Conservation (phyloP, 2,329 filamentous ascomycete genomes). For the Cytospora schulzeri region DNA sequence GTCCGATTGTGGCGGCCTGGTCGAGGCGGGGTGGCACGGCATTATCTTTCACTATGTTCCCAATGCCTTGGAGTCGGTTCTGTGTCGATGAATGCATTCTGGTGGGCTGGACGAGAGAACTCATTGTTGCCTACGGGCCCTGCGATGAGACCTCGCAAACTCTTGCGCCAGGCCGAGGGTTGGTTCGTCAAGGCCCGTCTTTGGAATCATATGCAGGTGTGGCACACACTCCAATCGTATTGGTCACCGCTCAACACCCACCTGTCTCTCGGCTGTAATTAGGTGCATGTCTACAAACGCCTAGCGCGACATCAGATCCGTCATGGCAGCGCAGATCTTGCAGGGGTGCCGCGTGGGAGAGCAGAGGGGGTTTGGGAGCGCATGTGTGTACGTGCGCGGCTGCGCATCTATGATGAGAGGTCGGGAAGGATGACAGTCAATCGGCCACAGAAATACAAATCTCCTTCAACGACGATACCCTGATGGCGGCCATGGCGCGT, state of each 20-base stretch:
- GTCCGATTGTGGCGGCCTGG: constrained; percentile 16
- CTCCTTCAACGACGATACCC: not conserved
- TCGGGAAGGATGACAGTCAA: not conserved
- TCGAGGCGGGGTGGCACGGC: constrained; percentile 9
- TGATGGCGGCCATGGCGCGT: not conserved
- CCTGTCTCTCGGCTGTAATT: not conserved
- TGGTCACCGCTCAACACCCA: constrained; percentile 3
- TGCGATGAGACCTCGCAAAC: constrained; percentile 22
- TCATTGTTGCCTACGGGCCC: not conserved
- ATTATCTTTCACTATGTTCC: not conserved
- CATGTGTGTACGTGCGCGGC: not conserved
- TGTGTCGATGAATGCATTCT: not conserved
- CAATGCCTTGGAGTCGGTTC: constrained; percentile 13
- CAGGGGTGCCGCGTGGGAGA: constrained; percentile 5
- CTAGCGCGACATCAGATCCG: not conserved
- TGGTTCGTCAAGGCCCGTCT: constrained; percentile 15
- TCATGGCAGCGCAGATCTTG: constrained; percentile 7
- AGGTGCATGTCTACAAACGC: not conserved
- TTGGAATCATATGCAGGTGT: constrained; percentile 24
- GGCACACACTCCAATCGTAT: not conserved
- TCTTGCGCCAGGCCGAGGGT: constrained; percentile 17
- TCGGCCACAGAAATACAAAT: not conserved
- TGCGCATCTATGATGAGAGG: not conserved
- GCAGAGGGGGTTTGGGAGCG: not conserved
- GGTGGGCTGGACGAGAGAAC: not conserved